Base-by-base conservation (phyloP, 495 filamentous ascomycete species). In the Tuber borchii region DNA sequence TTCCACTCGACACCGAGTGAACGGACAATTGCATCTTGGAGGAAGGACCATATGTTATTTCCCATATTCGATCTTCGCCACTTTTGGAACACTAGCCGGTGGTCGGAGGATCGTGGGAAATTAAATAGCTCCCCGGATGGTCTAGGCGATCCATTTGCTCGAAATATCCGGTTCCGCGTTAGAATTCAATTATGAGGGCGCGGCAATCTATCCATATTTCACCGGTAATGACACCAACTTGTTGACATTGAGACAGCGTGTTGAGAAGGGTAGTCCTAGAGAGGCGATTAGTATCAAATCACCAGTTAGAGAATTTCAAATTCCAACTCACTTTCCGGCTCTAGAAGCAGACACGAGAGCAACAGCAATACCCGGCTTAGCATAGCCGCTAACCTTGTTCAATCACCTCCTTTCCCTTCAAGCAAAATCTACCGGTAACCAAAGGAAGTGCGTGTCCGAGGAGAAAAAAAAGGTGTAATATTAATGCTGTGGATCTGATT, bases 281-380 rank as follows among this genome's bases (percentile, higher is more conserved):
- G 71, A 90, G 90, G 43, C 90, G 31, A 26, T 61, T 31, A 61
- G n/a, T 61, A 61, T 61, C n/a, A 61, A 26, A 26, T 2, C 51
- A 1, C 10, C 10, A 40, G 87, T 89, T 70, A 87, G 90, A 90
- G 94, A 94, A 9, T 95, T 85, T 31, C 93, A 93, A 0, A 93
- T 1, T n/a, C 95, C 74, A 96, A 80, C 16, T 92, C 95, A 93
- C 84, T 94, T 94, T 45, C 92, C 93, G 31, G 93, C 93, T 70
- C 93, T 93, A 12, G 90, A 93, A 26, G 92, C 93, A 69, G 93
- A 93, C 87, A 93, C 91, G 22, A 94, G 82, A 5, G 92, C 92
- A 73, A 92, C 88, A 88, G 94, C 90, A 16, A 90, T 81, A 26
- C 92, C 92, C 31, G 92, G 92, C 78, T 93, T 93, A 0, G 88